phyloP scores from a whole-genome alignment of 2,329 filamentous ascomycete genomes.

The Raffaelea ambrosiae region DNA sequence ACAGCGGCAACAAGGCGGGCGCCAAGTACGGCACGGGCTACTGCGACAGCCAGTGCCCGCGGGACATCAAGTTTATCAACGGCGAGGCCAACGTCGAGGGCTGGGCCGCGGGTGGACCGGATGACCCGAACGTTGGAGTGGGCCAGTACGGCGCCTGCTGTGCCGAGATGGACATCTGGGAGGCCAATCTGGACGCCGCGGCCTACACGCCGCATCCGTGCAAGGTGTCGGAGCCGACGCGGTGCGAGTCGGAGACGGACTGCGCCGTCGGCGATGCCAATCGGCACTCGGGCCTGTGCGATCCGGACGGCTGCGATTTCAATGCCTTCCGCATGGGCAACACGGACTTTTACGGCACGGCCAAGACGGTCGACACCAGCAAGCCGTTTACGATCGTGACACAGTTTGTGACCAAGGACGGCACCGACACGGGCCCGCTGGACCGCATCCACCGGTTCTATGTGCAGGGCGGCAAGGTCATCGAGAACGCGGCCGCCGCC shows the following conservation, averaged over 20 bases:
- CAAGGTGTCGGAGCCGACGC: conserved; percentile 29
- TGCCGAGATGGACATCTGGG: conserved; percentile 53
- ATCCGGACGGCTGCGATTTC: conserved; percentile 58
- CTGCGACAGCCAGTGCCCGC: conserved; percentile 38
- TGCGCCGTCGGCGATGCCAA: conserved; percentile 36
- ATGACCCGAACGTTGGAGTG: conserved; percentile 42
- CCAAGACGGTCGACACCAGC: conserved; percentile 47
- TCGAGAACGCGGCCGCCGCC: conserved; percentile 35
- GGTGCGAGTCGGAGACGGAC: conserved; percentile 33
- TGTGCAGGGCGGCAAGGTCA: conserved; percentile 48
- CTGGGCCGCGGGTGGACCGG: conserved; percentile 35
- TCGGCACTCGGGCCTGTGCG: conserved; percentile 42
- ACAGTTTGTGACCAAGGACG: conserved; percentile 37
- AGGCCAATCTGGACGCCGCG: conserved; percentile 53
- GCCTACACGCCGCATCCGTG: conserved; percentile 54
- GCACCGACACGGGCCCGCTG: conserved; percentile 33
- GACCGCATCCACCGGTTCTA: conserved; percentile 52
- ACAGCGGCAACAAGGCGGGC: conserved; percentile 29
- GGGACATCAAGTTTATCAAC: conserved; percentile 39
- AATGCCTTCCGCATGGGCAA: conserved; percentile 57
- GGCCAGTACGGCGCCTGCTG: conserved; percentile 45
- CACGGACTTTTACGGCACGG: conserved; percentile 43
- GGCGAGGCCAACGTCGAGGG: conserved; percentile 28
- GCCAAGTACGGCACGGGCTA: conserved; percentile 48
- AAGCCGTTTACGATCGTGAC: conserved; percentile 53